Percentiles rank a stretch among this genome's conserved stretches.
These are phyloP conservation scores for Microcos paniculata DNA, from an alignment of 345 rosid species.

Conservation along the genomic window DNA sequence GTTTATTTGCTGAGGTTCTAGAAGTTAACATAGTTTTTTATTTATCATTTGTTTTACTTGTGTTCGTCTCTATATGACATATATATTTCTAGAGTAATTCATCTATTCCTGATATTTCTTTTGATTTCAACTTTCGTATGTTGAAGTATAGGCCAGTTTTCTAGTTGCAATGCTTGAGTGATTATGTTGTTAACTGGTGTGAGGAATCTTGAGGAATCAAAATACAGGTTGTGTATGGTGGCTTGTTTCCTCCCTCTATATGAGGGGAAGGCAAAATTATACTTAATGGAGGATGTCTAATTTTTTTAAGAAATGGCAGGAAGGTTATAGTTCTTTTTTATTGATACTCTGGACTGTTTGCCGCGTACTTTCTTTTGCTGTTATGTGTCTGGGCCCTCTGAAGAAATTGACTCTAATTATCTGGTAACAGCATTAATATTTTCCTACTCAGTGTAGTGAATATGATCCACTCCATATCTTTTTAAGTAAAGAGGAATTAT, in stretches of 20 bases:
- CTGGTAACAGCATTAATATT: background rate
- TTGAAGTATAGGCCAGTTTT: background rate
- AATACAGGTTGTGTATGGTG: background rate
- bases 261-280: too few species aligned
- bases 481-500: background rate
- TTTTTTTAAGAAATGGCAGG: background rate
- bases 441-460: background rate
- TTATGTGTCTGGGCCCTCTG: background rate
- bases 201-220: background rate
- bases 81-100: background rate
- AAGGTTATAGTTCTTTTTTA: background rate
- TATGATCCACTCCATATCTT: conserved; percentile 2
- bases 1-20: background rate
- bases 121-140: background rate
- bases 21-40: background rate
- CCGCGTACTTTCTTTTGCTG: background rate
- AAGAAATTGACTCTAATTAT: background rate
- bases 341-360: background rate
- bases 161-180: background rate
- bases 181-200: background rate
- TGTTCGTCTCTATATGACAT: background rate
- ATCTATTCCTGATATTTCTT: background rate
- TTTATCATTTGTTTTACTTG: background rate
- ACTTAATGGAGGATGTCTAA: background rate
- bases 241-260: background rate